A percentile compares a stretch with the other conserved stretches of the same genome.
These are phyloP conservation scores for Fusarium odoratissimum DNA, from an alignment of 2,329 filamentous ascomycete species.

Conservation along the genomic window DNA sequence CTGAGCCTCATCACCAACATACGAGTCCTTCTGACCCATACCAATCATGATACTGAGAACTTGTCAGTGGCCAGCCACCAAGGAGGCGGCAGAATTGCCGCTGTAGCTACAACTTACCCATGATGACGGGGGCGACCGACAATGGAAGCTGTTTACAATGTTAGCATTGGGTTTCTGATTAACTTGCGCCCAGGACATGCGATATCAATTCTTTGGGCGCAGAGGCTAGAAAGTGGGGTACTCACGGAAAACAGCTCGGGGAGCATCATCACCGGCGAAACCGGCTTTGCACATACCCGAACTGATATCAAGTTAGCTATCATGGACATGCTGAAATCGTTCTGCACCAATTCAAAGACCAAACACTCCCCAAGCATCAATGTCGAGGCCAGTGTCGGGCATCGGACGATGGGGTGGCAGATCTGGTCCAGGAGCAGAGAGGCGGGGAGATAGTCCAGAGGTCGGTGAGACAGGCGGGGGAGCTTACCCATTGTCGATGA, in stretches of 20 bases:
- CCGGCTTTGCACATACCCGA: constrained; percentile 99
- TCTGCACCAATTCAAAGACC: constrained; percentile 4
- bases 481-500: constrained; percentile 99
- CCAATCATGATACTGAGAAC: constrained; percentile 96
- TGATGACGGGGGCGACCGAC: constrained; percentile 99
- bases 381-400: constrained; percentile 31
- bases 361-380: constrained; percentile 17
- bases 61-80: constrained; percentile 30
- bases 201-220: constrained; percentile 37
- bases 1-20: constrained; percentile 99
- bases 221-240: constrained; percentile 51
- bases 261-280: constrained; percentile 99
- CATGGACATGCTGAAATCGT: background rate
- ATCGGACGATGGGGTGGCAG: constrained; percentile 42
- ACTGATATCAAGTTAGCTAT: constrained; percentile 68
- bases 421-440: constrained; percentile 32
- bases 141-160: constrained; percentile 81
- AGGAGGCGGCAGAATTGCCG: constrained; percentile 24
- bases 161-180: constrained; percentile 50
- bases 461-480: constrained; percentile 53
- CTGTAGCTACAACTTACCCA: constrained; percentile 76
- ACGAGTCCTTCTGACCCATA: constrained; percentile 99
- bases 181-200: constrained; percentile 18
- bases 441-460: constrained; percentile 43
- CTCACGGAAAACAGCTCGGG: constrained; percentile 99